These are phyloP conservation scores for Pichia sp. DNA, from an alignment of 1,139 yeast genomes.

Conservation along the genomic window DNA sequence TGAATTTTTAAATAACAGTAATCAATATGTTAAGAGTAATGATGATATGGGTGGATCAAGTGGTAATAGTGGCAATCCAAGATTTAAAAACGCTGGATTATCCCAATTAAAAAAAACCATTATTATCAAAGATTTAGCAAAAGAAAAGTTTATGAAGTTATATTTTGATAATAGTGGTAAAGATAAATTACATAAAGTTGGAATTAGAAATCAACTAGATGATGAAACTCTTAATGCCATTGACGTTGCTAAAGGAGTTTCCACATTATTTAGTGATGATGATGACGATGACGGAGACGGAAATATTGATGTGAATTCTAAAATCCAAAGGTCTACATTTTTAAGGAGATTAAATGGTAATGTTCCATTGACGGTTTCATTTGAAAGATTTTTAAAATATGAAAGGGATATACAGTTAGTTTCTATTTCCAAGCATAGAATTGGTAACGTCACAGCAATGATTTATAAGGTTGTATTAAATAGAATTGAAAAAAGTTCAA, in stretches of 20 bases:
- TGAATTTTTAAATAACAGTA: slow-evolving; percentile 9
- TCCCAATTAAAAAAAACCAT: slow-evolving; percentile 59
- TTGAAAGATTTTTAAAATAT: slow-evolving; percentile 60
- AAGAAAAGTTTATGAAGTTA: slow-evolving; percentile 25
- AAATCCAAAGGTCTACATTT: slow-evolving; percentile 1
- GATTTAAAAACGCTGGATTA: slow-evolving; percentile 33
- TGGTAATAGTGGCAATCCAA: slow-evolving; percentile 27
- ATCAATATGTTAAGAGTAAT: slow-evolving; percentile 5
- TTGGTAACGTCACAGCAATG: slow-evolving; percentile 63
- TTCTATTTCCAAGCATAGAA: slow-evolving; percentile 55
- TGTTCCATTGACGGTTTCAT: slow-evolving; percentile 55
- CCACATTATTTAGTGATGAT: slow-evolving; percentile 11
- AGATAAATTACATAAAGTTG: slow-evolving; percentile 14
- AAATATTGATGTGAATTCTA: not conserved
- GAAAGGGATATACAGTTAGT: slow-evolving; percentile 60
- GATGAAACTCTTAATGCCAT: not conserved
- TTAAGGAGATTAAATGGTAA: slow-evolving; percentile 36
- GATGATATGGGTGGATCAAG: not conserved
- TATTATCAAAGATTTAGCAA: slow-evolving; percentile 61
- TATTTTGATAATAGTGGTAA: slow-evolving; percentile 24
- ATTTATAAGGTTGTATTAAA: slow-evolving; percentile 57
- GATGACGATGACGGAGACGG: slow-evolving; percentile 17
- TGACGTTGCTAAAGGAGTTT: slow-evolving; percentile 23
- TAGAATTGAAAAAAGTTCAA: slow-evolving; percentile 52
- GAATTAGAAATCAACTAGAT: slow-evolving; percentile 1